These are phyloP conservation scores for Trichocladium antarcticum DNA, from an alignment of 495 filamentous ascomycete species.

Conservation along the genomic window DNA sequence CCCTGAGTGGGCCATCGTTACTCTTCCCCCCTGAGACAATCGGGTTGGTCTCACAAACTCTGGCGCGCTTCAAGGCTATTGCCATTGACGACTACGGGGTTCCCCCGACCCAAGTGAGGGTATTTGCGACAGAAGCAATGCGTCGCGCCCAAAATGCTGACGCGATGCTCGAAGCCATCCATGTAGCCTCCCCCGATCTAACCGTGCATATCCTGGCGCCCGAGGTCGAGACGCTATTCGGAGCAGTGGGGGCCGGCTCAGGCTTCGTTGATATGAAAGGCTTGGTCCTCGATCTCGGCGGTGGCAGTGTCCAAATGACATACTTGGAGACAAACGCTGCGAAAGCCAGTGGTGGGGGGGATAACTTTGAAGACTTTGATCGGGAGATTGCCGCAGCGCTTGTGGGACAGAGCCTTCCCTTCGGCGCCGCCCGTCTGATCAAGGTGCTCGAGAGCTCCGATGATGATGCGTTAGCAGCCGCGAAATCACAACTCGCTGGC, in stretches of 20 bases:
- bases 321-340: conserved; percentile 55
- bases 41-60: conserved; percentile 46
- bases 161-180: conserved; percentile 55
- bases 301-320: conserved; percentile 83
- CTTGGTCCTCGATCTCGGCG: conserved; percentile 80
- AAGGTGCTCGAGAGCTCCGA: conserved; percentile 42
- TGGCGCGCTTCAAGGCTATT: conserved; percentile 62
- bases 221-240: conserved; percentile 70
- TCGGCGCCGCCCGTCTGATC: conserved; percentile 75
- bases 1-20: conserved; percentile 44
- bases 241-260: conserved; percentile 71
- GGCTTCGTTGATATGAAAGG: conserved; percentile 50
- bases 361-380: conserved; percentile 31
- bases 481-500: conserved; percentile 46
- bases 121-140: conserved; percentile 85
- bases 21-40: conserved; percentile 57
- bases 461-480: conserved; percentile 32
- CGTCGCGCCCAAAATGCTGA: conserved; percentile 64
- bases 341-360: conserved; percentile 31
- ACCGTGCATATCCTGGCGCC: conserved; percentile 62
- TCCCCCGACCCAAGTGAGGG: conserved; percentile 47
- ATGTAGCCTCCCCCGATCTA: conserved; percentile 45
- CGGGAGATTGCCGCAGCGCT: conserved; percentile 40
- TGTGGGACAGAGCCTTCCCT: conserved; percentile 53
- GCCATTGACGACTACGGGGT: conserved; percentile 56